Base-by-base conservation (phyloP, 441 rosid species). In the Theobroma grandiflorum region DNA sequence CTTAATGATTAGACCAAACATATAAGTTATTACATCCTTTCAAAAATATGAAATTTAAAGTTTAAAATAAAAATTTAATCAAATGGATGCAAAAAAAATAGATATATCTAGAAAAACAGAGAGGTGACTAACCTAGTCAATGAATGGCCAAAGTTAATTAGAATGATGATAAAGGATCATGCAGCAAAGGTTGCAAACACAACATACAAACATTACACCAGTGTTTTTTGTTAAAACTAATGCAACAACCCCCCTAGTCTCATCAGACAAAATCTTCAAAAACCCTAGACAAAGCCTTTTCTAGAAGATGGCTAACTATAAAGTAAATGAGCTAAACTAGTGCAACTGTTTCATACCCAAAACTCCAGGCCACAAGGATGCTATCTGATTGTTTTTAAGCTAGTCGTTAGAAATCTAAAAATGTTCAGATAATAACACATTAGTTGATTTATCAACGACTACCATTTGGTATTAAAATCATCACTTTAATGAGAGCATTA, bases 381-480 rank as follows among this genome's bases (percentile, higher is more conserved):
- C 15, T 11, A 52, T 73, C 38, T 57, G 6, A 3, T 20, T 40
- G 38, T 38, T 20, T 2, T 22, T 20, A 57, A 57, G 49, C 31
- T 26, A 26, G 31, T 26, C 31, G 31, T 26, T 26, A 26, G 31
- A 26, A 26, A 26, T 26, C 31, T 26, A 26, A 26, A 26, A 67
- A 20, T 43, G 43, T 67, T 67, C 72, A 42, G 53, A 70, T 31
- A 22, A 47, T 14, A 47, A 63, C 20, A 18, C 68, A 15, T 12
- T 16, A 43, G 6, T 0, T 26, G 40, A 49, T 31, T 47, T 5
- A 2, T 43, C 14, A 40, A 8, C 3, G 2, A 45, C 16, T 67
- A 40, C 20, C 58, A 47, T 47, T 70, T 45, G 55, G 53, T 68
- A 47, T 22, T 68, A 47, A 69, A 26, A 69, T 22, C 45, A 69